Conservation (phyloP, 345 rosid genomes). For the Nephelium lappaceum region DNA sequence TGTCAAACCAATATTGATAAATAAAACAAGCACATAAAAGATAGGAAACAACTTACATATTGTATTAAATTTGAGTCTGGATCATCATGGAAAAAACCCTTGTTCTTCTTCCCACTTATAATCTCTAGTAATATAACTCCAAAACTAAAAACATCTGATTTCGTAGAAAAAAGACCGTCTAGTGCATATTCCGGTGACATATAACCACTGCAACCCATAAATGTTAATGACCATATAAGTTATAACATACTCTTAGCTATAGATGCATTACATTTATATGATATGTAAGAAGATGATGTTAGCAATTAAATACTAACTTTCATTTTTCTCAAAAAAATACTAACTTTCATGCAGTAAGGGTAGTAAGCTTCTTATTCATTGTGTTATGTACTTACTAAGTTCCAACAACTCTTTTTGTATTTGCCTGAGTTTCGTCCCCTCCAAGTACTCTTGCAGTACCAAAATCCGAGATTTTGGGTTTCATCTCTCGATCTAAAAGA, state of each 20-base stretch:
- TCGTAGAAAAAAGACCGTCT: not conserved
- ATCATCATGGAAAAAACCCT: not conserved
- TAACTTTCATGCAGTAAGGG: too few relatives aligned
- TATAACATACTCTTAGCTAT: too few relatives aligned
- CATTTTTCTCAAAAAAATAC: too few relatives aligned
- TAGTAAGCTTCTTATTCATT: too few relatives aligned
- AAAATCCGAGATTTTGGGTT: slow-evolving; percentile 47
- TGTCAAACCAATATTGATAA: too few relatives aligned
- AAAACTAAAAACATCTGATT: not conserved
- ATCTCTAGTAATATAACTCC: not conserved
- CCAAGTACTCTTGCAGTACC: slow-evolving; percentile 40
- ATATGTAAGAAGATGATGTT: too few relatives aligned
- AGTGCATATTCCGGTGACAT: not conserved
- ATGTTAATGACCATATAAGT: not conserved
- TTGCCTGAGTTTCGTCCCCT: slow-evolving; percentile 21
- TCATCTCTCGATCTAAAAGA: slow-evolving; percentile 35
- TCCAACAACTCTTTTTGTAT: slow-evolving; percentile 37
- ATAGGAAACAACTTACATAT: not conserved
- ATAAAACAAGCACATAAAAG: too few relatives aligned
- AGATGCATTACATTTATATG: too few relatives aligned
- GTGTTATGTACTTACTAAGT: slow-evolving; percentile 33
- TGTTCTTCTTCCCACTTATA: not conserved
- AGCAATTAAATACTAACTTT: too few relatives aligned
- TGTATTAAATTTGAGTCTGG: not conserved
- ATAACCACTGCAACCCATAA: not conserved